Evolutionary conservation across 2,329 filamentous ascomycete species (phyloP).

Genomic region (Thermochaetoides dissita): DNA sequence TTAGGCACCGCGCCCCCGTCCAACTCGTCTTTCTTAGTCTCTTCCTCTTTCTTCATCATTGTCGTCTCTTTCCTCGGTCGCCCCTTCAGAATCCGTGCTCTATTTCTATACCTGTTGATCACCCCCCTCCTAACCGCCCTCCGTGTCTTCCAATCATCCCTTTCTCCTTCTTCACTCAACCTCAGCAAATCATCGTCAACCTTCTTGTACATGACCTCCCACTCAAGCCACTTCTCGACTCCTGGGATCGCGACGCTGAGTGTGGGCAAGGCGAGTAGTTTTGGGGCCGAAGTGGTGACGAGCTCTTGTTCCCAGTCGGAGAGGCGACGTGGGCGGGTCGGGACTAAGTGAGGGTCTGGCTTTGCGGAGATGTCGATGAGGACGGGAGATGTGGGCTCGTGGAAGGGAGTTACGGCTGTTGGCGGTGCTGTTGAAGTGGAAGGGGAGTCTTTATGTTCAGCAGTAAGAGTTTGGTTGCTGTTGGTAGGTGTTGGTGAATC

Average conservation of each 20-base stretch:
- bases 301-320: neutral
- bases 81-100: neutral
- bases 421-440: neutral
- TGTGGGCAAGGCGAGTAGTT: conserved; percentile 39
- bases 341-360: neutral
- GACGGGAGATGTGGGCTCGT: neutral
- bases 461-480: no score
- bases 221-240: conserved; percentile 34
- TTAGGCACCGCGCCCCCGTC: neutral
- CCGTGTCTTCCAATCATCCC: neutral
- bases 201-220: conserved; percentile 36
- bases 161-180: conserved; percentile 1
- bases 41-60: neutral
- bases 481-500: no score
- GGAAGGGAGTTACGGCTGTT: neutral
- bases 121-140: neutral
- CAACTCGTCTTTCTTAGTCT: neutral
- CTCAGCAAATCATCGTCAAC: conserved; percentile 29
- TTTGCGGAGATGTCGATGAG: neutral
- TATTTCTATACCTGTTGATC: neutral
- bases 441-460: neutral
- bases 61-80: neutral
- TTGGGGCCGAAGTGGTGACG: conserved; percentile 16
- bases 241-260: conserved; percentile 33
- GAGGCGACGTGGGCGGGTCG: neutral